Evolutionary conservation across 2,329 filamentous ascomycete species (phyloP).

Genomic region (Cercospora sesami): DNA sequence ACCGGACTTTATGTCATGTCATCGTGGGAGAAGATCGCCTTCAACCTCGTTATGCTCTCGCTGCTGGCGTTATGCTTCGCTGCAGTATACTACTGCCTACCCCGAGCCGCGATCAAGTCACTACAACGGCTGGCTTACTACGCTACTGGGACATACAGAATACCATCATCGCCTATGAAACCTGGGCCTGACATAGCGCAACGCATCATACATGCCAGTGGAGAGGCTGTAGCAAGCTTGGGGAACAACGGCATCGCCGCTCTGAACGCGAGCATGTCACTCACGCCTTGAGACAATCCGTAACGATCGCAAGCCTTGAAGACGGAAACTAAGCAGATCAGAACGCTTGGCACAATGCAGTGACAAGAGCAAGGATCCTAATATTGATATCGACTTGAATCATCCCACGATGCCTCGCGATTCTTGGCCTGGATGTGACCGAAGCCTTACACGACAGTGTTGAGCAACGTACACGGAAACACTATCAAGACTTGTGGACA

Average conservation of each 20-base stretch:
- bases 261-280: slow-evolving; percentile 17
- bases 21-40: slow-evolving; percentile 33
- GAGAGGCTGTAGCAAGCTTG: slow-evolving; percentile 21
- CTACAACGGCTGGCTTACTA: slow-evolving; percentile 28
- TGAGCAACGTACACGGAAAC: too few species aligned
- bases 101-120: slow-evolving; percentile 18
- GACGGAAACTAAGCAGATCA: not conserved
- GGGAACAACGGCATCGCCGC: slow-evolving; percentile 7
- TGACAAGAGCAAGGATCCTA: not conserved
- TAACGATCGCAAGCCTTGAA: not conserved
- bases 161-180: not conserved
- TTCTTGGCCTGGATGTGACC: too few species aligned
- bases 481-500: not conserved
- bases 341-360: not conserved
- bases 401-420: too few species aligned
- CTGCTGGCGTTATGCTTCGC: slow-evolving; percentile 24
- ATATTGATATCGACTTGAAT: not conserved
- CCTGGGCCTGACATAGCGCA: slow-evolving; percentile 16
- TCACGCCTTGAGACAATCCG: not conserved
- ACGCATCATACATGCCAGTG: slow-evolving; percentile 18
- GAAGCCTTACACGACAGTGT: too few species aligned
- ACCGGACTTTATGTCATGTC: slow-evolving; percentile 35
- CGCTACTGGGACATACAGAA: slow-evolving; percentile 22
- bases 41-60: slow-evolving; percentile 31
- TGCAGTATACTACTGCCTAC: slow-evolving; percentile 29